These are phyloP conservation scores for Leptographium procerum DNA, from an alignment of 2,329 filamentous ascomycete genomes.

Conservation along the genomic window DNA sequence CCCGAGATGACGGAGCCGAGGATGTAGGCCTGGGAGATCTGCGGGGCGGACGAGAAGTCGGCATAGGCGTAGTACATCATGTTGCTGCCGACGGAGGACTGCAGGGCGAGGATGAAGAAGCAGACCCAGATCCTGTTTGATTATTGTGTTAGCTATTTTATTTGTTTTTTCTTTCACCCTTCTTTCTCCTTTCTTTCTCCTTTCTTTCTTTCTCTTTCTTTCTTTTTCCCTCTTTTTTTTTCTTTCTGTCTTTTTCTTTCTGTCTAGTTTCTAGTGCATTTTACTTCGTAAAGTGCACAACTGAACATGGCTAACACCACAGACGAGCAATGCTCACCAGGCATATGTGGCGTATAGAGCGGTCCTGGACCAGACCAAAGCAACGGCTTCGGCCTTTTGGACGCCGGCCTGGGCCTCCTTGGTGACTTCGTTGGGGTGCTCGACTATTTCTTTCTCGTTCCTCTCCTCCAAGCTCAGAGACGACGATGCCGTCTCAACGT, in stretches of 20 bases:
- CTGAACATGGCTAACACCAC: too few relatives aligned
- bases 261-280: too few relatives aligned
- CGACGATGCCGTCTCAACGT: neutral
- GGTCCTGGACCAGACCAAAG: conserved; percentile 28
- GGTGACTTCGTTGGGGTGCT: neutral
- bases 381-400: conserved; percentile 34
- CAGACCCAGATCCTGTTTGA: conserved; percentile 23
- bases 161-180: too few relatives aligned
- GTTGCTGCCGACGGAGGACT: conserved; percentile 21
- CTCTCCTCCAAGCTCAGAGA: neutral
- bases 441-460: neutral
- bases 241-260: too few relatives aligned
- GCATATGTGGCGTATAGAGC: conserved; percentile 30
- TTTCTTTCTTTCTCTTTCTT: too few relatives aligned
- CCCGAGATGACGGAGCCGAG: conserved; percentile 43
- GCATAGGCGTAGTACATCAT: conserved; percentile 39
- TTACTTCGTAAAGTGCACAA: too few relatives aligned
- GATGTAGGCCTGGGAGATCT: conserved; percentile 40
- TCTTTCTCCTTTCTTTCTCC: too few relatives aligned
- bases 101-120: conserved; percentile 17
- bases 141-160: neutral
- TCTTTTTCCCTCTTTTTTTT: too few relatives aligned
- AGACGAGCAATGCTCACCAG: conserved; percentile 29
- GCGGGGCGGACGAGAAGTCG: conserved; percentile 37
- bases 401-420: conserved; percentile 30